Percentiles rank a stretch among this genome's conserved stretches.
Conservation (phyloP, 2,329 filamentous ascomycete species). For the Westerdykella ornata region DNA sequence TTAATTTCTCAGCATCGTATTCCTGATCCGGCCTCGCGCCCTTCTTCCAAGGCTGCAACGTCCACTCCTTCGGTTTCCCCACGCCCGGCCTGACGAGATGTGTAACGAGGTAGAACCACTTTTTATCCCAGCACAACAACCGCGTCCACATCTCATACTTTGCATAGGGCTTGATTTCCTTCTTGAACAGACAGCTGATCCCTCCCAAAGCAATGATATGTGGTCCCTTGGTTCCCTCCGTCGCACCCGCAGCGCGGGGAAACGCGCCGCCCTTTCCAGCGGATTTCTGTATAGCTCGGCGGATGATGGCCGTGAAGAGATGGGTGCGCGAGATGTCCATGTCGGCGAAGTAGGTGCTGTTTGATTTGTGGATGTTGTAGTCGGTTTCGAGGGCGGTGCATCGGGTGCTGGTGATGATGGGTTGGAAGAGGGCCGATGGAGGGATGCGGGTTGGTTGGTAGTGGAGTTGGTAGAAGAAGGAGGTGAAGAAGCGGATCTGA, state of each 20-base stretch:
- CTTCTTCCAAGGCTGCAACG: conserved; percentile 43
- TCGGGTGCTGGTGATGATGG: conserved; percentile 59
- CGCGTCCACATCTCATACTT: conserved; percentile 46
- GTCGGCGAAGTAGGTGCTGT: conserved; percentile 81
- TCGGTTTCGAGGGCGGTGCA: conserved; percentile 72
- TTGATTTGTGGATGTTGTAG: conserved; percentile 78
- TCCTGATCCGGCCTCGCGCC: conserved; percentile 14
- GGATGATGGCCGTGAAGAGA: conserved; percentile 55
- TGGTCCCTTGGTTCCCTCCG: conserved; percentile 17
- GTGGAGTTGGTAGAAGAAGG: conserved; percentile 44
- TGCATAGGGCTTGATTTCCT: conserved; percentile 41
- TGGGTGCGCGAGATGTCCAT: conserved; percentile 78
- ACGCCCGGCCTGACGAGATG: conserved; percentile 44
- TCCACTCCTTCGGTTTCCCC: conserved; percentile 38
- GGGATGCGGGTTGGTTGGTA: conserved; percentile 38
- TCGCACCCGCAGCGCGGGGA: conserved; percentile 12
- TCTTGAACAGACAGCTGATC: conserved; percentile 44
- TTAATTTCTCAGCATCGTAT: conserved; percentile 30
- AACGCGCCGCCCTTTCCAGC: conserved; percentile 1
- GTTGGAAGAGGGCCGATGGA: conserved; percentile 64
- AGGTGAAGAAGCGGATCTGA: conserved; percentile 43
- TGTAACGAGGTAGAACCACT: conserved; percentile 46
- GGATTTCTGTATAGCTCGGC: conserved; percentile 39
- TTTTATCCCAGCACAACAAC: conserved; percentile 44
- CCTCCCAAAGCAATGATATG: conserved; percentile 42